phyloP scores from a whole-genome alignment of 768 basidiomycete species.

The Galerina sulciceps region DNA sequence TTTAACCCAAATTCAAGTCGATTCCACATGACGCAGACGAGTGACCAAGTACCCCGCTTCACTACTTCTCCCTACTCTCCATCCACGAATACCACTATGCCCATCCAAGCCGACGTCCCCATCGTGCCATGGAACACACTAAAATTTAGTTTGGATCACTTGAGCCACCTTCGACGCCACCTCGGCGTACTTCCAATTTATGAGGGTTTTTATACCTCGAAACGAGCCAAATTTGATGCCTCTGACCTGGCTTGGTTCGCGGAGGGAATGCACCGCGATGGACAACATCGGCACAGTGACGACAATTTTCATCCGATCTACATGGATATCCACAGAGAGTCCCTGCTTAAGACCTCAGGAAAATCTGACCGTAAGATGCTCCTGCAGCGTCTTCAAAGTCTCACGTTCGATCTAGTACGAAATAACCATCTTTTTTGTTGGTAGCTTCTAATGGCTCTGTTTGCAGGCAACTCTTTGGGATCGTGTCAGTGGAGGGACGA shows the following conservation, averaged over 20 bases:
- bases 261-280: background rate
- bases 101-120: too few relatives aligned
- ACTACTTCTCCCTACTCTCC: too few relatives aligned
- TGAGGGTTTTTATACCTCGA: too few relatives aligned
- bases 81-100: too few relatives aligned
- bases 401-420: background rate
- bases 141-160: too few relatives aligned
- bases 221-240: too few relatives aligned
- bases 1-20: too few relatives aligned
- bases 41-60: too few relatives aligned
- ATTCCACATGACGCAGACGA: too few relatives aligned
- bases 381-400: background rate
- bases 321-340: background rate
- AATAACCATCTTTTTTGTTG: background rate
- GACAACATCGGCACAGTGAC: background rate
- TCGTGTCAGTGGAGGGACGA: background rate
- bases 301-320: background rate
- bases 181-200: too few relatives aligned
- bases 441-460: background rate
- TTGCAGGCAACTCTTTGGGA: background rate
- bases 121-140: too few relatives aligned
- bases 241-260: background rate
- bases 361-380: background rate
- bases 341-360: background rate
- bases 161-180: too few relatives aligned